Conservation (phyloP, 768 basidiomycete genomes). For the Pleurotus platypus region DNA sequence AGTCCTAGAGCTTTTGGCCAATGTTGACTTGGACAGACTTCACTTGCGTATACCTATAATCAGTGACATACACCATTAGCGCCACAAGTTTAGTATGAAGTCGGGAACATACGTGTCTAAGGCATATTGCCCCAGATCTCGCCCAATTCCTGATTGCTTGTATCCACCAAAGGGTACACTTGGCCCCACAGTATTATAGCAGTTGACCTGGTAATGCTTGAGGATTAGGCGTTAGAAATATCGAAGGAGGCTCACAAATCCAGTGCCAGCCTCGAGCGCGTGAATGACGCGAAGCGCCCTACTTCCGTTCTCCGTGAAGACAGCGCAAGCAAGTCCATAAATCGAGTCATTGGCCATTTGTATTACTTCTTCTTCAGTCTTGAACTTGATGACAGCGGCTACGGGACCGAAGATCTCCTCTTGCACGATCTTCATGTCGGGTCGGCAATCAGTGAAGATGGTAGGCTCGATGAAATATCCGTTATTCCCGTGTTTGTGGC, state of each 20-base stretch:
- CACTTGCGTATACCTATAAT: conserved; percentile 39
- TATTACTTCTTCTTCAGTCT: conserved; percentile 37
- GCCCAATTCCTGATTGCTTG: conserved; percentile 59
- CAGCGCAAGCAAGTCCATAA: conserved; percentile 17
- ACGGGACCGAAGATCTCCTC: conserved; percentile 82
- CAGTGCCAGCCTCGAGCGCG: conserved; percentile 32
- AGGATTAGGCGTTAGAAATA: background rate
- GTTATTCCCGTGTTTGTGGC: conserved; percentile 50
- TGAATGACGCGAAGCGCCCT: conserved; percentile 21
- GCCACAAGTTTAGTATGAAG: background rate
- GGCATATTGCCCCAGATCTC: conserved; percentile 59
- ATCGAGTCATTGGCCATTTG: conserved; percentile 17
- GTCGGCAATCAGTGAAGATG: conserved; percentile 58
- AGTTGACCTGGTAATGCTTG: conserved; percentile 27
- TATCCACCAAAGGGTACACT: conserved; percentile 61
- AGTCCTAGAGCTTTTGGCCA: conserved; percentile 17
- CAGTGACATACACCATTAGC: background rate
- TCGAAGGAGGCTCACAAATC: conserved; percentile 35
- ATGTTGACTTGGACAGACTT: conserved; percentile 58
- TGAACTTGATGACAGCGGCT: conserved; percentile 68
- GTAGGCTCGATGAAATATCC: conserved; percentile 75
- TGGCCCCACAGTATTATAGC: conserved; percentile 31
- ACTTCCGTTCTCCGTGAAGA: conserved; percentile 19
- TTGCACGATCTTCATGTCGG: conserved; percentile 63
- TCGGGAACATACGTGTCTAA: conserved; percentile 30